Evolutionary conservation across 257 asterid genomes (phyloP), one percentile per base, ranked within the genome.

Genomic region (Eucommia ulmoides): DNA sequence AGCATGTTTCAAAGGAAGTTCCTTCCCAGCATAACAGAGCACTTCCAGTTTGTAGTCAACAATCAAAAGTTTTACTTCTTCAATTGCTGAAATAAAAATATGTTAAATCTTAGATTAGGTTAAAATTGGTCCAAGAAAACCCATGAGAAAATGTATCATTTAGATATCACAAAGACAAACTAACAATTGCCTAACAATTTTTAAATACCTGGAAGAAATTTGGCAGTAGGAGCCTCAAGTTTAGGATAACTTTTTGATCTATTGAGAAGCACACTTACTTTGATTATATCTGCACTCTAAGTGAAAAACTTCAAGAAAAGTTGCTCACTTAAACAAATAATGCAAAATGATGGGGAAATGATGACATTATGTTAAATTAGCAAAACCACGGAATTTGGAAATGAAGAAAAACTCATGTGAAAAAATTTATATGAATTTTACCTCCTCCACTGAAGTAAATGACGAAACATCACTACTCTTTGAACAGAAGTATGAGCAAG

Each of bases 281-380:
- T 75, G 66, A 89, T 73, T 68, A 51, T 80, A 79, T 85, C 92
- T 76, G 84, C 91, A 77, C 65, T 71, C 98, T 89, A 74, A 59
- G 72, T 58, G 65, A 60, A 24, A 56, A 55, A 26, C 50, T 12
- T 62, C 65, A 33, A 61, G 21, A 59, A 67, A 53, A 72, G 48
- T 41, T 38, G 66, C 46, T 54, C 46, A 42, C 51, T 56, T 66
- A 24, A 52, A 15, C 25, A n/a, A 22, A 45, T 54, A 16, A 0
- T 24, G 29, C 52, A 52, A 62, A 45, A 54, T 42, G 29, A 44
- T 33, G 25, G 33, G 25, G 45, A 23, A 46, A 19, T 8, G 33
- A 19, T 2, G 21, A n/a, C 17, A 12, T 38, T n/a, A n/a, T n/a
- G n/a, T n/a, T n/a, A n/a, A n/a, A n/a, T n/a, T 19, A 11, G 7